Conservation (phyloP, 2,329 filamentous ascomycete species). For the Ceratocystiopsis sp. region DNA sequence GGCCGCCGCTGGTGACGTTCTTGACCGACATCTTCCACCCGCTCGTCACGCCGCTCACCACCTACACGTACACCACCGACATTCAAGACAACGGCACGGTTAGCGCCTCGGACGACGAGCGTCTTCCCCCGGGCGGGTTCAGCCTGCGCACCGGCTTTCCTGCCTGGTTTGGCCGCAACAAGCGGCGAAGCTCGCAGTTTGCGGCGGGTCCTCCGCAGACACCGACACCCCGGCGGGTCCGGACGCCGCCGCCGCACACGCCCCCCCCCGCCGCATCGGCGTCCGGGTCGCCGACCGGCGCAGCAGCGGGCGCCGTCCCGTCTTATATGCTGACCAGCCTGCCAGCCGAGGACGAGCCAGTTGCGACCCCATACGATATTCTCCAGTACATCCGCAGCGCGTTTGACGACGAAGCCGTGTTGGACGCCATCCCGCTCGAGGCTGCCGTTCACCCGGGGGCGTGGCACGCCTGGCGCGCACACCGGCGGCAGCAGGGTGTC, state of each 20-base stretch:
- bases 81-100: conserved; percentile 60
- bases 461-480: conserved; percentile 81
- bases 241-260: neutral
- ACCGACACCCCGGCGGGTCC: conserved; percentile 3
- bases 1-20: conserved; percentile 76
- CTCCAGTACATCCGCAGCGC: conserved; percentile 66
- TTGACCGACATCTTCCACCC: conserved; percentile 90
- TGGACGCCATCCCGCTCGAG: conserved; percentile 65
- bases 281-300: conserved; percentile 8
- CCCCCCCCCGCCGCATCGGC: too few relatives aligned
- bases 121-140: conserved; percentile 76
- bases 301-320: conserved; percentile 11
- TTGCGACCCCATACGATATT: conserved; percentile 42
- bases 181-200: conserved; percentile 24
- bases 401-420: conserved; percentile 59
- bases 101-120: conserved; percentile 67
- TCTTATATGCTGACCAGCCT: conserved; percentile 25
- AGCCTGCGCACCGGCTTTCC: conserved; percentile 84
- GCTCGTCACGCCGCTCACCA: conserved; percentile 80
- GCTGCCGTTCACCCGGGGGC: conserved; percentile 80
- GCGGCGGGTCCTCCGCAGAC: too few relatives aligned
- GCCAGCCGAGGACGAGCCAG: conserved; percentile 9
- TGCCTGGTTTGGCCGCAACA: conserved; percentile 59
- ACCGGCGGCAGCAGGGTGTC: conserved; percentile 30
- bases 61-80: conserved; percentile 77